These are phyloP conservation scores for Macadamia tetraphylla DNA, from an alignment of 164 flowering plant genomes.

Conservation along the genomic window DNA sequence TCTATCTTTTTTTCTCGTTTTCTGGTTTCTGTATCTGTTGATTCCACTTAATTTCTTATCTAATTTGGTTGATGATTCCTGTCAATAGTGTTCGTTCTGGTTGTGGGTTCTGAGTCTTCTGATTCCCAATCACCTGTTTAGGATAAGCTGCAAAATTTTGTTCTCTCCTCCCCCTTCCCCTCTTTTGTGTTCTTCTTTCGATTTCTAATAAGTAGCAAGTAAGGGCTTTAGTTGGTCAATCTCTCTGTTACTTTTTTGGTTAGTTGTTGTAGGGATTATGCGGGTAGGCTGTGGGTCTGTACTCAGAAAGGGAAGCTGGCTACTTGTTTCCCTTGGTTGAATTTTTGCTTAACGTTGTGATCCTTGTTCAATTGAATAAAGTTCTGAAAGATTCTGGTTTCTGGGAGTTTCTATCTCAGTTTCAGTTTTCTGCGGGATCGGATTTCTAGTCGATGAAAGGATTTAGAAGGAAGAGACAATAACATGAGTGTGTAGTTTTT, in stretches of 20 bases:
- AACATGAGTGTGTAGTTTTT: no score
- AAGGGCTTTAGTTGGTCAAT: no score
- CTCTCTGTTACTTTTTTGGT: no score
- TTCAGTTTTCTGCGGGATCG: not conserved
- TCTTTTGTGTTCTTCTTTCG: no score
- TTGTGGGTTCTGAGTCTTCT: not conserved
- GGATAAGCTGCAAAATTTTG: not conserved
- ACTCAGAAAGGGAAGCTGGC: no score
- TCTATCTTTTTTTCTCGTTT: not conserved
- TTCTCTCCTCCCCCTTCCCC: not conserved
- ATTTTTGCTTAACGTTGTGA: not conserved
- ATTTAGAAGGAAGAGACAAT: not conserved
- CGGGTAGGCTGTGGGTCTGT: no score
- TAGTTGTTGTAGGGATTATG: no score
- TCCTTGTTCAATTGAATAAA: conserved; percentile 2
- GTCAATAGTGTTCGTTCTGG: not conserved
- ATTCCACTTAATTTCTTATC: not conserved
- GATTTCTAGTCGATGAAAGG: not conserved
- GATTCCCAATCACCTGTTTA: not conserved
- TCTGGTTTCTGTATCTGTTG: not conserved
- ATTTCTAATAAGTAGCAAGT: no score
- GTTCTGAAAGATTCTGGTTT: not conserved
- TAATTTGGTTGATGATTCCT: not conserved
- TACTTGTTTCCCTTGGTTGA: not conserved
- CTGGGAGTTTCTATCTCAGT: not conserved